Percentiles rank a stretch among this genome's conserved stretches.
Conservation (phyloP, 1,284 basidiomycete genomes). For the Ceratobasidium sp. region DNA sequence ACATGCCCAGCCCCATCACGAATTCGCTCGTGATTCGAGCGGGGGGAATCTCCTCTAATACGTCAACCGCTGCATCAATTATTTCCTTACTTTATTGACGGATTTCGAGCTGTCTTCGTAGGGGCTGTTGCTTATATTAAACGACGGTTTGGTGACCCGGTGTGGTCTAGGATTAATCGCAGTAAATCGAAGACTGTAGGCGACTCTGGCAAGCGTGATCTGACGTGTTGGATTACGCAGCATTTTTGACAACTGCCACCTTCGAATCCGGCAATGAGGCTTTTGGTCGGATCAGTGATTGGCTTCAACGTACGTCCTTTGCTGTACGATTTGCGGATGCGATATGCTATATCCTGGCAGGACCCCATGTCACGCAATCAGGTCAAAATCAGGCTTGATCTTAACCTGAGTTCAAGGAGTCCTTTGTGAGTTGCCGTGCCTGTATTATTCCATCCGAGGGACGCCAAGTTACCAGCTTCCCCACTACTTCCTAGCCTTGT, state of each 20-base stretch:
- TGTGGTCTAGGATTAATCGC: background rate
- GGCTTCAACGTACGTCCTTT: slow-evolving; percentile 6
- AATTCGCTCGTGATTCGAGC: background rate
- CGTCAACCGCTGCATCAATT: background rate
- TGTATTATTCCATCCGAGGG: too few species aligned
- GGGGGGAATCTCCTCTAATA: background rate
- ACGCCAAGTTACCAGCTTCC: too few species aligned
- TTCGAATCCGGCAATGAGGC: slow-evolving; percentile 22
- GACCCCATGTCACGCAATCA: too few species aligned
- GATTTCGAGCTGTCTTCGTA: slow-evolving; percentile 8
- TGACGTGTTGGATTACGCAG: background rate
- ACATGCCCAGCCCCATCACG: slow-evolving; percentile 7
- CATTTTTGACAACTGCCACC: slow-evolving; percentile 6
- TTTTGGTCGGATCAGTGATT: slow-evolving; percentile 19
- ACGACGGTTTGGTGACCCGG: background rate
- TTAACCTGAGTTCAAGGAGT: too few species aligned
- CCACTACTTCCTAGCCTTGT: too few species aligned
- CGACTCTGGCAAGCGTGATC: background rate
- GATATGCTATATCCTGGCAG: background rate
- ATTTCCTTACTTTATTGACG: slow-evolving; percentile 9
- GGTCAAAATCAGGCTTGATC: too few species aligned
- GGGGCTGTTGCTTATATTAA: slow-evolving; percentile 20
- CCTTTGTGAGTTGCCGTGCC: too few species aligned
- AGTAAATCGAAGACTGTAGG: background rate
- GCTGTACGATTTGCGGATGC: background rate